Percentiles rank a stretch among this genome's conserved stretches.
Evolutionary conservation across 2,329 filamentous ascomycete genomes (phyloP).

Genomic region (Penicillium brevicompactum): DNA sequence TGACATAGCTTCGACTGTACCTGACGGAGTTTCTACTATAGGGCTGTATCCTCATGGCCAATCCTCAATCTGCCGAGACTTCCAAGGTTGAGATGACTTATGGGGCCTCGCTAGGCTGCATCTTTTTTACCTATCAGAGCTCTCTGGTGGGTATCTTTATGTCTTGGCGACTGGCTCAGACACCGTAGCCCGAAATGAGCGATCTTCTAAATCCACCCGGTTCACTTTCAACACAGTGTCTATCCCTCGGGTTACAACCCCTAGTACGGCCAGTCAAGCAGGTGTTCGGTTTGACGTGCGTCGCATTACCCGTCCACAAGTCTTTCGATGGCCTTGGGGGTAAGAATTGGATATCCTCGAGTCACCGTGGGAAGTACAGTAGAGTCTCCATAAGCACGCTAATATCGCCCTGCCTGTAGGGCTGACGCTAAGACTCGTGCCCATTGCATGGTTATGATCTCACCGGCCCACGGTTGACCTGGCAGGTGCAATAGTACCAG

Average conservation of each 20-base stretch:
- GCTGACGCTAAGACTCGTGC: conserved; percentile 17
- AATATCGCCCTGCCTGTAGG: conserved; percentile 17
- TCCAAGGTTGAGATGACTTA: conserved; percentile 9
- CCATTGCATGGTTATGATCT: conserved; percentile 12
- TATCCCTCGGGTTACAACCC: too few species aligned
- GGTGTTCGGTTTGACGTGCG: too few species aligned
- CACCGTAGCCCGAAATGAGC: conserved; percentile 9
- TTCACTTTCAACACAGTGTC: not conserved
- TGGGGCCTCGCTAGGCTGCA: conserved; percentile 26
- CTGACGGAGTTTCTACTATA: not conserved
- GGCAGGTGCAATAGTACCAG: too few species aligned
- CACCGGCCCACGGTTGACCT: not conserved
- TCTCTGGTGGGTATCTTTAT: conserved; percentile 10
- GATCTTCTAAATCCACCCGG: conserved; percentile 1
- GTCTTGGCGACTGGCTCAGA: conserved; percentile 11
- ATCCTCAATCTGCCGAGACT: conserved; percentile 13
- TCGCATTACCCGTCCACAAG: too few species aligned
- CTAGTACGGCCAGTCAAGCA: too few species aligned
- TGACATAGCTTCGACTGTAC: not conserved
- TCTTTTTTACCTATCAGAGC: conserved; percentile 21
- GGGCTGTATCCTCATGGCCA: conserved; percentile 3
- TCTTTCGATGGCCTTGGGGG: too few species aligned
- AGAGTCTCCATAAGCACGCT: conserved; percentile 10
- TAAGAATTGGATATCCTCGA: too few species aligned
- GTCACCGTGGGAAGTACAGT: not conserved